These are phyloP conservation scores for Cronartium ribicola DNA, from an alignment of 1,284 basidiomycete species.

Conservation along the genomic window DNA sequence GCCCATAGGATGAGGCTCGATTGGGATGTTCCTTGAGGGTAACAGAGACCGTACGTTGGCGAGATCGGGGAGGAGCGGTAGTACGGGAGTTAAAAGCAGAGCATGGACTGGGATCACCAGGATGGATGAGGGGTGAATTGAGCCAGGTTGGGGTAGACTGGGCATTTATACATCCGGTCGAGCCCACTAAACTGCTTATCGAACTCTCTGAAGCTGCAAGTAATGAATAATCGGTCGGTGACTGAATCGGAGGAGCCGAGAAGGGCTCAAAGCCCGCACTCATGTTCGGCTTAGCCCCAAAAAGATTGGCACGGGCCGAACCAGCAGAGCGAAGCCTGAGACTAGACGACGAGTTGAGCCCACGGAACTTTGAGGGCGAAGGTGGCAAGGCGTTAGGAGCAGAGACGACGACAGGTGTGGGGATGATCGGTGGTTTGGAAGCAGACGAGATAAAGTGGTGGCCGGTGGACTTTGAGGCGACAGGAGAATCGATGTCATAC, in stretches of 20 bases:
- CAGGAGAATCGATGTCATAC: constrained; percentile 37
- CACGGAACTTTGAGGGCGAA: constrained; percentile 3
- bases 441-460: not conserved
- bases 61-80: constrained; percentile 7
- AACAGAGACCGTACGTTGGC: constrained; percentile 28
- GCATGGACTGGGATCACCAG: not conserved
- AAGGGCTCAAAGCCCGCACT: constrained; percentile 21
- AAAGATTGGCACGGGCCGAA: constrained; percentile 35
- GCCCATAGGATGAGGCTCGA: not conserved
- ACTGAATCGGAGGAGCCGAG: not conserved
- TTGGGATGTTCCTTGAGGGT: constrained; percentile 27
- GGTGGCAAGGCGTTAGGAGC: not conserved
- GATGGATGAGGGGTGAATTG: not conserved
- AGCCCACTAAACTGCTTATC: not conserved
- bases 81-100: not conserved
- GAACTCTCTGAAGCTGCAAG: constrained; percentile 3
- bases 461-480: constrained; percentile 31
- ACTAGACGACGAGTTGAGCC: not conserved
- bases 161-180: not conserved
- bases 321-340: constrained; percentile 6
- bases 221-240: not conserved
- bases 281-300: constrained; percentile 26
- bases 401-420: not conserved
- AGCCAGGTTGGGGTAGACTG: constrained; percentile 5
- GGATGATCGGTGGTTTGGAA: not conserved